Evolutionary conservation across 441 rosid genomes (phyloP), one percentile per base, ranked within the genome.

Genomic region (Gossypium aridum): DNA sequence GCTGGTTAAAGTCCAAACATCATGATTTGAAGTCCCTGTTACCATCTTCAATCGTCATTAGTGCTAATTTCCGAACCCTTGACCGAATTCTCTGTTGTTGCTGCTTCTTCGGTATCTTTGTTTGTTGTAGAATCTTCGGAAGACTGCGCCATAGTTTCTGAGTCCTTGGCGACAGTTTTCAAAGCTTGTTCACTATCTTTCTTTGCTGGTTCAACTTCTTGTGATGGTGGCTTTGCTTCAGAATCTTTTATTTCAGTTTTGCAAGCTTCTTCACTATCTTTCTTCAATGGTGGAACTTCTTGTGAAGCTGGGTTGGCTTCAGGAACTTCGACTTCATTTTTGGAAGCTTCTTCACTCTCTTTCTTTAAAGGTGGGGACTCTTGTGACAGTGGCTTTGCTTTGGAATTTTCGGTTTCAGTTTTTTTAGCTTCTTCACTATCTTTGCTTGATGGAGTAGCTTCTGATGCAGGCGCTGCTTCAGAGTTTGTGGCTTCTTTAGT

Each of bases 311-410:
- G 14, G 25, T 78, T 83, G 56, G 69, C 62, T 19, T 62, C 66
- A 26, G 66, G 61, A 70, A 54, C 83, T 54, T 55, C 62, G 51
- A 68, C 69, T 74, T 9, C 80, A 0, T 19, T 49, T 8, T 67
- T 71, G 7, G 69, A 16, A 26, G 75, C 16, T 12, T 80, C 70
- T 75, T 77, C 75, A 45, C 25, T 2, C 37, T 39, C 76, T 59
- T 54, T 75, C 26, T 77, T 64, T 23, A 71, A 74, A 13, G 82
- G 70, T 37, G 37, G 79, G 70, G 77, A 77, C 79, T 83, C 82
- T 51, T 86, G 53, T 13, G 92, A 87, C 65, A 83, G 87, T 64
- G 87, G 85, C 83, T 86, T 86, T 76, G 87, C 87, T 75, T 96
- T 94, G 54, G 73, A 45, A 45, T 61, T 45, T 37, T 73, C 34